Evolutionary conservation across 2,329 filamentous ascomycete genomes (phyloP), one percentile per base, ranked within the genome.

Genomic region (Trichoderma koningii): DNA sequence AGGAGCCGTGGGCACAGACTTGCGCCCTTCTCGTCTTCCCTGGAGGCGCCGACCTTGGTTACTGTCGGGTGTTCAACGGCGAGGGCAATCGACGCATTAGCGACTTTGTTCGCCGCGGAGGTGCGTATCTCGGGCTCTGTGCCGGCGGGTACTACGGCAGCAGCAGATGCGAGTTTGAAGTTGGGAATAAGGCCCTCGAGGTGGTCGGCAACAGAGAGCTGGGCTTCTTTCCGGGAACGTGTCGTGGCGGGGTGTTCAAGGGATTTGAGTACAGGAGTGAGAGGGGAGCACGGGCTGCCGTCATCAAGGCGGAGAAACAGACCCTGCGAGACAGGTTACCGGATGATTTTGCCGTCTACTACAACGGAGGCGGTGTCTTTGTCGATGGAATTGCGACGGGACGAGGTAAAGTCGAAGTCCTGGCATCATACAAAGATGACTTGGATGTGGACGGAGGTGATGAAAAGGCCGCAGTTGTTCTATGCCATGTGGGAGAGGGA

Each of bases 361-460:
- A 94, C 76, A 99, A 99, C 71, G 95, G 95, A 0, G 95, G 95
- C 0, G 93, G 95, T 3, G 87, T 96, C 1, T 99, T 98, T 78
- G 91, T 97, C 1, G 89, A 95, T 77, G 89, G 90, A 1, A 82
- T 83, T 3, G 85, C 83, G 51, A 81, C 86, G 64, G 79, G 81
- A 63, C 82, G 84, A 34, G 79, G 83, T 68, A 90, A 89, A 1
- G 86, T 97, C 0, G 87, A 97, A 76, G 83, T 97, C 7, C 80
- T 99, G 26, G 95, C 94, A 1, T 90, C 83, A 66, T 99, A 95
- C 74, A 83, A 83, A 0, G 89, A 92, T 42, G 81, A 89, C 15
- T 76, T 96, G 14, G 86, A 89, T 70, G 90, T 97, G 3, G 89
- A 96, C 62, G 83, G 89, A 0, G 92, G 92, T 0, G 81, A 85